These are phyloP conservation scores for Excoecaria agallocha DNA, from an alignment of 345 rosid species.

Conservation along the genomic window DNA sequence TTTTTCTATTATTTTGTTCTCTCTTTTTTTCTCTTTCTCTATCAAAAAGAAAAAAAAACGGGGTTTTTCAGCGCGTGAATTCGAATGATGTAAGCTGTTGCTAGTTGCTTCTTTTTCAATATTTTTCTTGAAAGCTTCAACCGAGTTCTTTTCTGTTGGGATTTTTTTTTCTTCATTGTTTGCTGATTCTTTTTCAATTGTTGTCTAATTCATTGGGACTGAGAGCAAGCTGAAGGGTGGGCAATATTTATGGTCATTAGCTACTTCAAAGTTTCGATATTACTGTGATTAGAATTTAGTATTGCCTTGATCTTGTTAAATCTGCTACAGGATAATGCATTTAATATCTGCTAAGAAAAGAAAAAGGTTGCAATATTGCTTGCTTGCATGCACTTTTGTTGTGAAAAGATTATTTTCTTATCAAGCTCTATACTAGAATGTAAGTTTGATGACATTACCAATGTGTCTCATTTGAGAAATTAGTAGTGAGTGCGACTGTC, in stretches of 20 bases:
- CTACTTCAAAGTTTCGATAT: not conserved
- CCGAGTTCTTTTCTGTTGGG: not conserved
- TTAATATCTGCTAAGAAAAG: not conserved
- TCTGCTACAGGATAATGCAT: not conserved
- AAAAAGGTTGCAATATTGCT: not conserved
- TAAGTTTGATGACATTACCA: not conserved
- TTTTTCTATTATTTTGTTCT: not conserved
- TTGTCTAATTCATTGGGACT: not conserved
- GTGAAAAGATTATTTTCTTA: too few relatives aligned
- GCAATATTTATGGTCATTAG: not conserved
- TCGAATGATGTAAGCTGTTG: not conserved
- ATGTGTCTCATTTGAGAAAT: not conserved
- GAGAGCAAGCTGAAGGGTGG: not conserved
- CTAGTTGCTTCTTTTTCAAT: too few relatives aligned
- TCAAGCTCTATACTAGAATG: not conserved
- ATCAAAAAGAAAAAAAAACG: not conserved
- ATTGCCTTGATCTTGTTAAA: not conserved
- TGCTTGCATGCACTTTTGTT: not conserved
- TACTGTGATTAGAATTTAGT: not conserved
- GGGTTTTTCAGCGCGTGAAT: not conserved
- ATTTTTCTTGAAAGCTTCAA: not conserved
- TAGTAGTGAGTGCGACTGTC: not conserved
- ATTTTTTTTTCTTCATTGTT: not conserved
- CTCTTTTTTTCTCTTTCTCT: too few relatives aligned
- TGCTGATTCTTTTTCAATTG: not conserved